Percentiles rank a stretch among this genome's conserved stretches.
Evolutionary conservation across 2,329 filamentous ascomycete species (phyloP).

Genomic region (Akanthomyces uredinophilus): DNA sequence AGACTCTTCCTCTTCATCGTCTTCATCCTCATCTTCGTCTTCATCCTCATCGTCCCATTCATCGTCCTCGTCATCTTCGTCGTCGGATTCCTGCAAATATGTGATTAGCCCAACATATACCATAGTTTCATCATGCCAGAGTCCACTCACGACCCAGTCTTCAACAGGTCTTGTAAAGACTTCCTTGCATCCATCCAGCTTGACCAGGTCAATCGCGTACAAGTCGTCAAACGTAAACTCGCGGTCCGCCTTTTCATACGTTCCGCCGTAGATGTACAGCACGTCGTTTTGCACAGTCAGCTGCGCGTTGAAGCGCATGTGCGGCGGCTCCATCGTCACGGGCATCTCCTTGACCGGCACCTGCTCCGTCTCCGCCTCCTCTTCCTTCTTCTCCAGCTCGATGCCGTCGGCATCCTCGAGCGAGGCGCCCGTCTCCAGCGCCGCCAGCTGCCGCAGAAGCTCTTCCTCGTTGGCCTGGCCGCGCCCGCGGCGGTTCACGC

Average conservation of each 20-base stretch:
- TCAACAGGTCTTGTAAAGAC: slow-evolving; percentile 78
- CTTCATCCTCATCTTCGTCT: slow-evolving; percentile 44
- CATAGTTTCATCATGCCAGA: neutral
- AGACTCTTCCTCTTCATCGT: slow-evolving; percentile 42
- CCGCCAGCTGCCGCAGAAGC: slow-evolving; percentile 77
- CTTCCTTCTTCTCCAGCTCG: slow-evolving; percentile 45
- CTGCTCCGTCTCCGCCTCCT: slow-evolving; percentile 50
- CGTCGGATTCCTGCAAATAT: slow-evolving; percentile 47
- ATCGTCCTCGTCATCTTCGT: slow-evolving; percentile 54
- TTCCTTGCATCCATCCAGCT: slow-evolving; percentile 89
- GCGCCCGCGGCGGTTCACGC: slow-evolving; percentile 60
- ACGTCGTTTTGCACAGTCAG: slow-evolving; percentile 87
- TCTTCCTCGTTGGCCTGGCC: slow-evolving; percentile 91
- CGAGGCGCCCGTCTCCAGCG: slow-evolving; percentile 70
- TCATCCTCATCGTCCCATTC: slow-evolving; percentile 52
- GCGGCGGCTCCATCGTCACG: slow-evolving; percentile 76
- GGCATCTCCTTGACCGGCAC: slow-evolving; percentile 57
- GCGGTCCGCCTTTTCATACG: slow-evolving; percentile 88
- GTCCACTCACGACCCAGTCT: slow-evolving; percentile 66
- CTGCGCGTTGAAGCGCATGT: slow-evolving; percentile 85
- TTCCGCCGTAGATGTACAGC: slow-evolving; percentile 91
- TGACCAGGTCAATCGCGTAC: slow-evolving; percentile 88
- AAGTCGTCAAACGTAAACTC: slow-evolving; percentile 96
- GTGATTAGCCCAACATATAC: slow-evolving; percentile 32
- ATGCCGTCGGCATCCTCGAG: slow-evolving; percentile 49